Conservation (phyloP, 1,284 basidiomycete genomes). For the Malassezia equina region DNA sequence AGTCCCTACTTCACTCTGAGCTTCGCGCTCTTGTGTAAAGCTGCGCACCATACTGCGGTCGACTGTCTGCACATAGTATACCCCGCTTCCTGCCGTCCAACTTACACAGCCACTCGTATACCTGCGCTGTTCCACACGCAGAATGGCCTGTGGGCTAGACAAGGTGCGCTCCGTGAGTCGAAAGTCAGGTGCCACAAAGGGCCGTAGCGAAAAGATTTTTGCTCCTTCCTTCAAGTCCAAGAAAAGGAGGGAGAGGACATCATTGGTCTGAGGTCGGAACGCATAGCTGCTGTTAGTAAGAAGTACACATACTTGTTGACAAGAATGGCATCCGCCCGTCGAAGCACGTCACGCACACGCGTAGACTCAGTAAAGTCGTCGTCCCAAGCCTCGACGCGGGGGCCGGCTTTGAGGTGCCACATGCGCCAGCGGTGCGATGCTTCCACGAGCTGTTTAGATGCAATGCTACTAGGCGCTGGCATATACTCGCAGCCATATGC, state of each 20-base stretch:
- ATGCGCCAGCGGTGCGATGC: slow-evolving; percentile 51
- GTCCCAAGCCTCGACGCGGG: slow-evolving; percentile 49
- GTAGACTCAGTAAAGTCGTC: slow-evolving; percentile 52
- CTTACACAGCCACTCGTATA: slow-evolving; percentile 37
- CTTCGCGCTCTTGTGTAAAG: not conserved
- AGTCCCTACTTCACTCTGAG: slow-evolving; percentile 2
- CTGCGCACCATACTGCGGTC: slow-evolving; percentile 20
- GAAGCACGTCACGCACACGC: slow-evolving; percentile 45
- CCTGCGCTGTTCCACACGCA: slow-evolving; percentile 30
- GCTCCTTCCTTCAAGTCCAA: slow-evolving; percentile 54
- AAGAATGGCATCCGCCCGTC: slow-evolving; percentile 53
- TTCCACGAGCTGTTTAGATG: slow-evolving; percentile 51
- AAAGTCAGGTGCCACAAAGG: slow-evolving; percentile 53
- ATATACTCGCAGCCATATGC: slow-evolving; percentile 54
- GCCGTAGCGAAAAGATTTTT: slow-evolving; percentile 53
- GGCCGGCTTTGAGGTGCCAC: slow-evolving; percentile 51
- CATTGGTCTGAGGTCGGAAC: slow-evolving; percentile 52
- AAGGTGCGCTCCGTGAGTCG: slow-evolving; percentile 50
- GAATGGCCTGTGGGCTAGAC: slow-evolving; percentile 37
- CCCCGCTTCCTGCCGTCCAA: slow-evolving; percentile 43
- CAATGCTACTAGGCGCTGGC: slow-evolving; percentile 51
- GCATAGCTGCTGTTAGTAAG: slow-evolving; percentile 26
- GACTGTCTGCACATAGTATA: slow-evolving; percentile 41
- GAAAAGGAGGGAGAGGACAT: slow-evolving; percentile 53
- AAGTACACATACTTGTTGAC: slow-evolving; percentile 54